Percentiles rank a stretch among this genome's conserved stretches.
These are phyloP conservation scores for Syzygium aromaticum DNA, from an alignment of 345 rosid species.

Conservation along the genomic window DNA sequence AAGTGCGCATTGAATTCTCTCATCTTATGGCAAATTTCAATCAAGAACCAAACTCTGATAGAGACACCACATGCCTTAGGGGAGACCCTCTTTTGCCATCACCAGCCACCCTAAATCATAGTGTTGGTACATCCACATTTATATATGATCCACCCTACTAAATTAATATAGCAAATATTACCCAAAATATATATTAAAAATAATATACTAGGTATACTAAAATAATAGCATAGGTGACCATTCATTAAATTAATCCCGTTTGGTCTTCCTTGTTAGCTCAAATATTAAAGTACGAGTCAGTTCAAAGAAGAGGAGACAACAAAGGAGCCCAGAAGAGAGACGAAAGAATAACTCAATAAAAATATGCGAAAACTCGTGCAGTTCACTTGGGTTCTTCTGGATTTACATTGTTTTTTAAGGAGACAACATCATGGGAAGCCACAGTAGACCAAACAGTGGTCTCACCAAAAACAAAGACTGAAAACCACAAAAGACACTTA, in stretches of 20 bases:
- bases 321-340: not conserved
- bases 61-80: not conserved
- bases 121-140: not conserved
- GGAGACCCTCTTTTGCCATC: not conserved
- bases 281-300: not conserved
- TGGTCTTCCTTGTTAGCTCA: not conserved
- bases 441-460: slow-evolving; percentile 8
- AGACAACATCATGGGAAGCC: not conserved
- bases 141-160: not conserved
- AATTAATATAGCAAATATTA: not conserved
- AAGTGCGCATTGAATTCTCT: slow-evolving; percentile 36
- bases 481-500: slow-evolving; percentile 7
- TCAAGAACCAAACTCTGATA: not conserved
- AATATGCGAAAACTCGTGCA: not conserved
- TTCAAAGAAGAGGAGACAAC: not conserved
- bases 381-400: not conserved
- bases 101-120: not conserved
- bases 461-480: not conserved
- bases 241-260: not conserved
- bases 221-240: not conserved
- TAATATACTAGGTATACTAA: not conserved
- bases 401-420: not conserved
- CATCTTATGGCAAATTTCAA: not conserved
- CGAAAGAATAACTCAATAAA: not conserved
- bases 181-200: not conserved